These are phyloP conservation scores for Globisporangium lucens DNA, from an alignment of 352 stramenopile genomes.

Conservation along the genomic window DNA sequence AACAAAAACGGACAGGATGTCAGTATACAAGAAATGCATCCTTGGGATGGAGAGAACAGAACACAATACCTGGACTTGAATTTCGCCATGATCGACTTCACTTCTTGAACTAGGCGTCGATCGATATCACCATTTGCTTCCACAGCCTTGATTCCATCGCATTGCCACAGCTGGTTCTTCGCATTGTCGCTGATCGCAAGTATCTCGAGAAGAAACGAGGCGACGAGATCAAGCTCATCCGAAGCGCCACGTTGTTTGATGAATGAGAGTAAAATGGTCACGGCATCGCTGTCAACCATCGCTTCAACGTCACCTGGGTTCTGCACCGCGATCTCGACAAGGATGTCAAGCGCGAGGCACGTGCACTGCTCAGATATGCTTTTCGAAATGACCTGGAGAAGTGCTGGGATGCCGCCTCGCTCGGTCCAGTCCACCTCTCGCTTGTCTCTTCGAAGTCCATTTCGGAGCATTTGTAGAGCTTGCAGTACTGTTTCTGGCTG, in stretches of 20 bases:
- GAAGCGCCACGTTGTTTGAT: constrained; percentile 30
- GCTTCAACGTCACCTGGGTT: constrained; percentile 35
- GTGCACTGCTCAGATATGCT: constrained; percentile 36
- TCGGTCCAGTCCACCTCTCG: constrained; percentile 29
- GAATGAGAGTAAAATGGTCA: constrained; percentile 44
- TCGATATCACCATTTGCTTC: constrained; percentile 42
- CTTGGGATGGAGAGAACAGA: not conserved
- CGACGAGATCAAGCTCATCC: constrained; percentile 46
- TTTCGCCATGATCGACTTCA: constrained; percentile 63
- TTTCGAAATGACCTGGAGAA: constrained; percentile 44
- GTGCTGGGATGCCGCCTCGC: constrained; percentile 33
- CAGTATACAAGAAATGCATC: not conserved
- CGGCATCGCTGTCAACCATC: constrained; percentile 40
- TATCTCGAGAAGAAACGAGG: constrained; percentile 45
- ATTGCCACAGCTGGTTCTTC: constrained; percentile 41
- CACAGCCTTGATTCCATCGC: constrained; percentile 34
- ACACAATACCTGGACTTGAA: constrained; percentile 34
- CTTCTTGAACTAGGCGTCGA: constrained; percentile 48
- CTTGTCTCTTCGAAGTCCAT: constrained; percentile 27
- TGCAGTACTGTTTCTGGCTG: constrained; percentile 23
- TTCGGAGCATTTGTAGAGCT: constrained; percentile 32
- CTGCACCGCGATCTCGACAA: constrained; percentile 35
- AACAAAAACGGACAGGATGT: not conserved
- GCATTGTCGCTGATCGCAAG: constrained; percentile 39
- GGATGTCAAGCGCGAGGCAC: constrained; percentile 34